Conservation (phyloP, 1,284 basidiomycete species). For the Flammula alnicola region DNA sequence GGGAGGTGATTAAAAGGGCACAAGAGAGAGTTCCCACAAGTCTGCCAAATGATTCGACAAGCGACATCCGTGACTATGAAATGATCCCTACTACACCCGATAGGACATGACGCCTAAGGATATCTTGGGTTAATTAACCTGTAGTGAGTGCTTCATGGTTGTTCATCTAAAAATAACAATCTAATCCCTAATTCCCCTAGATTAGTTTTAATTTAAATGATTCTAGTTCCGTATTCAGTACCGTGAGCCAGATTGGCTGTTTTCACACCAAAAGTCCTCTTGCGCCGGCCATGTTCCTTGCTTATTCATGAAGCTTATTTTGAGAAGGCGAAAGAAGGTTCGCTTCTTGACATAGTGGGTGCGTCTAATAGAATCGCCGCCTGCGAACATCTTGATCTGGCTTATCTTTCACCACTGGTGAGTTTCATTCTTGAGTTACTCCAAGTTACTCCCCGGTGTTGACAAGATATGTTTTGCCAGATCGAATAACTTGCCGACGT, state of each 20-base stretch:
- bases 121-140: constrained; percentile 13
- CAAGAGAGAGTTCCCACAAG: constrained; percentile 32
- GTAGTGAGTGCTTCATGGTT: constrained; percentile 19
- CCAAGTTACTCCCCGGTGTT: too few species aligned
- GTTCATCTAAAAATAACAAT: constrained; percentile 6
- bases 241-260: constrained; percentile 4
- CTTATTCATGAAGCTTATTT: constrained; percentile 1
- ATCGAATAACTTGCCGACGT: too few species aligned
- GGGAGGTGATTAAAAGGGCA: constrained; percentile 80
- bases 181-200: constrained; percentile 4
- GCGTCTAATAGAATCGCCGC: neutral
- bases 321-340: constrained; percentile 7
- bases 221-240: neutral
- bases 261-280: constrained; percentile 1
- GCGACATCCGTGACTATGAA: constrained; percentile 34
- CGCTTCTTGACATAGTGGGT: neutral
- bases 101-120: constrained; percentile 11
- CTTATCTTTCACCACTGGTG: constrained; percentile 1
- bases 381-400: neutral
- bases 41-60: constrained; percentile 27
- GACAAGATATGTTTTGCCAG: too few species aligned
- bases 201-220: constrained; percentile 19
- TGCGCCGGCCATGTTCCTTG: neutral
- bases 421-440: neutral
- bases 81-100: constrained; percentile 34